These are phyloP conservation scores for Magnolia officinalis DNA, from an alignment of 164 flowering plant species.

Conservation along the genomic window DNA sequence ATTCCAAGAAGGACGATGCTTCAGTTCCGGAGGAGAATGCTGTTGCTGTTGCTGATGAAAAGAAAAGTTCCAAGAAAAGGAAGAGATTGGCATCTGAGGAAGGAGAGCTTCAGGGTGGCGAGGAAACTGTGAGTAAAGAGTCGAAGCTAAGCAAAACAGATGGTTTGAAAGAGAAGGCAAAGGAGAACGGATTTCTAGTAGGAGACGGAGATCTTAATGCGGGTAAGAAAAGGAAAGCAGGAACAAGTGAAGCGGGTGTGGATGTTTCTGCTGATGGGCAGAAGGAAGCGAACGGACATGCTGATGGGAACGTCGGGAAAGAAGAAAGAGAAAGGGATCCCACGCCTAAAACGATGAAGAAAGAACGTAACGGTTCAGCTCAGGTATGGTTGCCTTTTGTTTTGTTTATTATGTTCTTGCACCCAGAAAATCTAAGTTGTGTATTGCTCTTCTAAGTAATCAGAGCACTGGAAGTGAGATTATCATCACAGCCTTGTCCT, in stretches of 20 bases:
- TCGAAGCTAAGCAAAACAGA: slow-evolving; percentile 36
- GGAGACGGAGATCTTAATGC: slow-evolving; percentile 11
- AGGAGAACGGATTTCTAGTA: slow-evolving; percentile 10
- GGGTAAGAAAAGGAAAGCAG: slow-evolving; percentile 20
- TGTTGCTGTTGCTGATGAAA: slow-evolving; percentile 15
- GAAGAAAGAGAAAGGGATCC: slow-evolving; percentile 20
- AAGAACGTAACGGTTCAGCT: slow-evolving; percentile 40
- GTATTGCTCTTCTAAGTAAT: background rate
- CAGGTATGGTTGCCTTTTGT: slow-evolving; percentile 40
- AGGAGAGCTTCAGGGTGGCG: slow-evolving; percentile 19
- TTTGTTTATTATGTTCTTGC: background rate
- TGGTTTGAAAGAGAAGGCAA: slow-evolving; percentile 21
- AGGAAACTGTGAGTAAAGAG: slow-evolving; percentile 25
- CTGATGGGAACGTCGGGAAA: slow-evolving; percentile 19
- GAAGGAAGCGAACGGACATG: slow-evolving; percentile 14
- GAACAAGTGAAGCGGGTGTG: slow-evolving; percentile 7
- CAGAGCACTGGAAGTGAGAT: background rate
- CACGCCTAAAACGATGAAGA: slow-evolving; percentile 22
- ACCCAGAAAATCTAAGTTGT: too few relatives aligned
- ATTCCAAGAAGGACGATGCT: slow-evolving; percentile 12
- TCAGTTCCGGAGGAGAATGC: slow-evolving; percentile 19
- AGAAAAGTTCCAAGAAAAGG: slow-evolving; percentile 53
- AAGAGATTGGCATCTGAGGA: slow-evolving; percentile 48
- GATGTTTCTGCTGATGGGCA: background rate
- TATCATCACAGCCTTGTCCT: background rate